These are phyloP conservation scores for Eleusine coracana DNA, from an alignment of 176 grass and related monocot genomes.

Conservation along the genomic window DNA sequence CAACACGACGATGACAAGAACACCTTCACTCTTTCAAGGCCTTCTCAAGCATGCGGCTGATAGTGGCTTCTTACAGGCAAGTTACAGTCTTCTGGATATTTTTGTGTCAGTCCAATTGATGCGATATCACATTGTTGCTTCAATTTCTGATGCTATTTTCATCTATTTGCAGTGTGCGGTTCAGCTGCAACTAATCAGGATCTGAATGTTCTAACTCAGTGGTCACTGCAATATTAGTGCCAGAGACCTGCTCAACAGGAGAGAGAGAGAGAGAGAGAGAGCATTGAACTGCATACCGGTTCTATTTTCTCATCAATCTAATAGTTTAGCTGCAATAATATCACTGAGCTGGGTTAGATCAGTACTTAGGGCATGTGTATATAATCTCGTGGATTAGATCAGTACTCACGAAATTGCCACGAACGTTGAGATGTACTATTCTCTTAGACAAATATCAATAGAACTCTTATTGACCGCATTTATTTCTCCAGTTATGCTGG, in stretches of 20 bases:
- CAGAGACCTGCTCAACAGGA: conserved; percentile 49
- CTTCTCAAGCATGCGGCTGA: conserved; percentile 49
- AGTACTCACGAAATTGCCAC: neutral
- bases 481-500: neutral
- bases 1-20: conserved; percentile 34
- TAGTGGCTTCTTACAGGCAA: conserved; percentile 35
- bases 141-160: neutral
- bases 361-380: conserved; percentile 34
- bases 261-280: conserved; percentile 20
- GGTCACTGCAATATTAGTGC: conserved; percentile 72
- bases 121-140: neutral
- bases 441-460: conserved; percentile 45
- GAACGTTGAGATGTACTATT: conserved; percentile 23
- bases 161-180: conserved; percentile 16
- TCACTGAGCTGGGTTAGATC: conserved; percentile 8
- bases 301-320: conserved; percentile 28
- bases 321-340: conserved; percentile 23
- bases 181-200: conserved; percentile 49
- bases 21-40: conserved; percentile 28
- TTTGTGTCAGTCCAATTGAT: neutral
- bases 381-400: conserved; percentile 32
- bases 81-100: neutral
- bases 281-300: conserved; percentile 18
- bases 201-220: conserved; percentile 31
- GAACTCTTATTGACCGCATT: conserved; percentile 32